Evolutionary conservation across 2,329 filamentous ascomycete genomes (phyloP).

Genomic region (Nannizziopsis barbatae): DNA sequence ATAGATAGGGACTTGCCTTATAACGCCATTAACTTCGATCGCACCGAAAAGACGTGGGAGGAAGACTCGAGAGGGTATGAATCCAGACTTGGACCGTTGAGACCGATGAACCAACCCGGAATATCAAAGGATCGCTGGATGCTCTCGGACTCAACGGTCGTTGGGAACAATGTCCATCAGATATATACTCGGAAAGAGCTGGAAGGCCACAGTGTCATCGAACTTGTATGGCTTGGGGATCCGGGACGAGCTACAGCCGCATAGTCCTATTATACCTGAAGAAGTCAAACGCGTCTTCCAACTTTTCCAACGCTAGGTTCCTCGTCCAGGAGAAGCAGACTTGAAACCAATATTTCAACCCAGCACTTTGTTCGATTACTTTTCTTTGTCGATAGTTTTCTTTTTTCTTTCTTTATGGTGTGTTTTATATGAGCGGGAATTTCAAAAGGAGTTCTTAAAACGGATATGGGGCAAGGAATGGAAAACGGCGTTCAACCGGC

Average conservation of each 20-base stretch:
- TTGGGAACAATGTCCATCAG: constrained; percentile 36
- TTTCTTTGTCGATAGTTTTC: too few species aligned
- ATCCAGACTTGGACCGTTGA: constrained; percentile 30
- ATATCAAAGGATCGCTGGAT: constrained; percentile 34
- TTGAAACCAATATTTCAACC: too few species aligned
- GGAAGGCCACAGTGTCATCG: constrained; percentile 33
- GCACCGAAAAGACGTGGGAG: constrained; percentile 36
- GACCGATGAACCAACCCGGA: constrained; percentile 30
- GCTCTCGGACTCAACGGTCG: constrained; percentile 29
- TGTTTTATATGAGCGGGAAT: too few species aligned
- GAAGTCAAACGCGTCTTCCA: neutral
- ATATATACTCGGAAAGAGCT: constrained; percentile 33
- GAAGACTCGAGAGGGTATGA: constrained; percentile 34
- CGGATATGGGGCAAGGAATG: too few species aligned
- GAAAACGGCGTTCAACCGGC: too few species aligned
- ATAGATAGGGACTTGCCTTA: constrained; percentile 28
- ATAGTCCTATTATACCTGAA: neutral
- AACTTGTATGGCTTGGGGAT: constrained; percentile 33
- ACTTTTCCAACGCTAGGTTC: too few species aligned
- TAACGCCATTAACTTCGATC: constrained; percentile 34
- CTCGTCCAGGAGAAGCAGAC: too few species aligned
- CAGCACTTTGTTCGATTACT: too few species aligned
- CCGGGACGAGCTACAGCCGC: neutral
- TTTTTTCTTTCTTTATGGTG: too few species aligned
- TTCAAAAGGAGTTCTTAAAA: too few species aligned